These are phyloP conservation scores for Piloderma croceum DNA, from an alignment of 768 basidiomycete genomes.

Conservation along the genomic window DNA sequence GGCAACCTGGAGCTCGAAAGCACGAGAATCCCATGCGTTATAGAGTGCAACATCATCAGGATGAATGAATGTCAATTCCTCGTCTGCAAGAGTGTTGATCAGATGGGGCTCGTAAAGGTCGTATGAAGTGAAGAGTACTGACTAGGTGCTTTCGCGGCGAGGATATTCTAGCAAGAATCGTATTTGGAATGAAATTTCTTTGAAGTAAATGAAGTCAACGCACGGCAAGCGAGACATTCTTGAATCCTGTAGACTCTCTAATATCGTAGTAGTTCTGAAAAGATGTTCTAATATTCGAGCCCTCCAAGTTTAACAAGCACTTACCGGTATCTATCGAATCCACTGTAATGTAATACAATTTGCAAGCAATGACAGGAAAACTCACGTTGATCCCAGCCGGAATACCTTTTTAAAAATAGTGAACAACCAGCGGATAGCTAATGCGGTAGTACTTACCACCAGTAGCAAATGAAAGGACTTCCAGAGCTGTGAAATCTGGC, in stretches of 20 bases:
- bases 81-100: slow-evolving; percentile 39
- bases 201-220: slow-evolving; percentile 18
- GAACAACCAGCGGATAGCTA: background rate
- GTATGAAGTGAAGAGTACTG: slow-evolving; percentile 15
- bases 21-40: slow-evolving; percentile 69
- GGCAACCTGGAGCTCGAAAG: slow-evolving; percentile 86
- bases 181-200: background rate
- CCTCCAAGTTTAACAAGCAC: slow-evolving; percentile 9
- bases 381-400: slow-evolving; percentile 81
- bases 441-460: slow-evolving; percentile 46
- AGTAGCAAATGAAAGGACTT: slow-evolving; percentile 78
- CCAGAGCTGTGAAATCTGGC: slow-evolving; percentile 83
- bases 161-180: slow-evolving; percentile 52
- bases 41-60: slow-evolving; percentile 72
- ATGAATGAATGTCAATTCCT: slow-evolving; percentile 77
- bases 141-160: slow-evolving; percentile 85
- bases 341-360: no score
- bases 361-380: no score
- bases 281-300: background rate
- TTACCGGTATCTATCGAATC: slow-evolving; percentile 62
- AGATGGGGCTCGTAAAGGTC: background rate
- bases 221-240: slow-evolving; percentile 82
- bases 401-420: slow-evolving; percentile 45
- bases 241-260: slow-evolving; percentile 77
- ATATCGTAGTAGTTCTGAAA: slow-evolving; percentile 76